phyloP scores from a whole-genome alignment of 768 basidiomycete species.

The Mycena galopus region DNA sequence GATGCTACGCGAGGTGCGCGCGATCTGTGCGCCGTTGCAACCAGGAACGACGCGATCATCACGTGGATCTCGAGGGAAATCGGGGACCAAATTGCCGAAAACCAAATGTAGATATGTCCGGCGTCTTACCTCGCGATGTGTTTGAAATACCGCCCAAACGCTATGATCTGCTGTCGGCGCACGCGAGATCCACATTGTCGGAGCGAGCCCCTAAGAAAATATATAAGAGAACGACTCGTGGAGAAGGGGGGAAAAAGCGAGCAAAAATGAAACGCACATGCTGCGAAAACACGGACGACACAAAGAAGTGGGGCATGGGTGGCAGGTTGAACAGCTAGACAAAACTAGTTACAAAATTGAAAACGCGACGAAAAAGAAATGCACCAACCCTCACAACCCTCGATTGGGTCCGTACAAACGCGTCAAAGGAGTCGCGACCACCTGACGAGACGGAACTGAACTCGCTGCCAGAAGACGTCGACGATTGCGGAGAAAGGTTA shows the following conservation, averaged over 20 bases:
- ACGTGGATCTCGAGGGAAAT: constrained; percentile 21
- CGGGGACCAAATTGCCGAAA: not conserved
- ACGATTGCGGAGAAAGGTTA: constrained; percentile 33
- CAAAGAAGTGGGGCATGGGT: constrained; percentile 1
- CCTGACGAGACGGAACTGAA: constrained; percentile 20
- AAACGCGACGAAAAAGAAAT: not conserved
- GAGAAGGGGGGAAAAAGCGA: not conserved
- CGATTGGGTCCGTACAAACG: constrained; percentile 30
- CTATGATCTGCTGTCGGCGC: constrained; percentile 3
- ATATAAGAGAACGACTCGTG: not conserved
- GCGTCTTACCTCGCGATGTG: constrained; percentile 32
- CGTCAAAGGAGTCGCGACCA: constrained; percentile 26
- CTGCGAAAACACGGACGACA: constrained; percentile 21
- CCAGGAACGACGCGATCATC: constrained; percentile 30
- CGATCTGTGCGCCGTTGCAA: constrained; percentile 21
- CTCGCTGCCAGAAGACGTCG: constrained; percentile 33
- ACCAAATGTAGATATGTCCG: not conserved
- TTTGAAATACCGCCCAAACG: constrained; percentile 37
- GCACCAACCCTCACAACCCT: constrained; percentile 31
- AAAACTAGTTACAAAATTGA: not conserved
- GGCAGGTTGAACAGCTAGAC: constrained; percentile 20
- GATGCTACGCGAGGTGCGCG: constrained; percentile 14
- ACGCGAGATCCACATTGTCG: constrained; percentile 28
- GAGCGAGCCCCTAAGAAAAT: constrained; percentile 24
- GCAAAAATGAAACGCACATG: constrained; percentile 7